Evolutionary conservation across 2,329 filamentous ascomycete genomes (phyloP).

Genomic region (Nigrospora osmanthi): DNA sequence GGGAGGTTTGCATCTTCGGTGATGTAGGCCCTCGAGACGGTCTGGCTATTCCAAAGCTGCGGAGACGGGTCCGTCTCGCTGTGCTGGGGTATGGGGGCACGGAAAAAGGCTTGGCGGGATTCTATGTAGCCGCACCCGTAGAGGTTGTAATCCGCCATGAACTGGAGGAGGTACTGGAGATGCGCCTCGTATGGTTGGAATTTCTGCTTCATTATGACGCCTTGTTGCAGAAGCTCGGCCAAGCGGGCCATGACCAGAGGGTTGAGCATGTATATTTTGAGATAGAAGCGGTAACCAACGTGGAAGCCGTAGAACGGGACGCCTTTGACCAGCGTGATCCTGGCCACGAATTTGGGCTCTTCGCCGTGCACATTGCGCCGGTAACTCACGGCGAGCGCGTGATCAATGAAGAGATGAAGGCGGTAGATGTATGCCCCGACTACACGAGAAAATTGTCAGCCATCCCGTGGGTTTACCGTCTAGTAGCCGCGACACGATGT

Average conservation of each 20-base stretch:
- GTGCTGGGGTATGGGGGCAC: slow-evolving; percentile 65
- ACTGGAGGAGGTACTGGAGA: slow-evolving; percentile 85
- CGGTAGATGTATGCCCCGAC: slow-evolving; percentile 70
- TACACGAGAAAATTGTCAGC: slow-evolving; percentile 21
- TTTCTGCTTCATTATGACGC: slow-evolving; percentile 71
- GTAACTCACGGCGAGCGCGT: slow-evolving; percentile 80
- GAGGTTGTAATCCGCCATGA: slow-evolving; percentile 97
- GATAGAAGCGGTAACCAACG: slow-evolving; percentile 82
- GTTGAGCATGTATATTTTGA: slow-evolving; percentile 93
- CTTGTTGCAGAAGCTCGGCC: slow-evolving; percentile 79
- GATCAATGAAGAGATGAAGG: slow-evolving; percentile 82
- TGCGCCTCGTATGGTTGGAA: slow-evolving; percentile 95
- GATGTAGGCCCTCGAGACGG: slow-evolving; percentile 52
- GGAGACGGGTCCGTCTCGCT: slow-evolving; percentile 49
- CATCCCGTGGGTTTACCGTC: background rate
- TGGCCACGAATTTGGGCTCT: slow-evolving; percentile 67
- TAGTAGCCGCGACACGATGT: background rate
- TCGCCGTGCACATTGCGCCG: slow-evolving; percentile 65
- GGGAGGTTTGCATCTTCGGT: slow-evolving; percentile 58
- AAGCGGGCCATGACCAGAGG: slow-evolving; percentile 81
- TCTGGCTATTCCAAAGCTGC: slow-evolving; percentile 75
- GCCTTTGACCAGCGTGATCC: slow-evolving; percentile 87
- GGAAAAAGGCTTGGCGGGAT: slow-evolving; percentile 62
- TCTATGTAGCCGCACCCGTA: slow-evolving; percentile 89
- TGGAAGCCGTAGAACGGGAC: slow-evolving; percentile 94